A percentile compares a stretch with the other conserved stretches of the same genome.
These are phyloP conservation scores for Amoeboaphelidium protococcarum DNA, from an alignment of 371 early-diverging fungal genomes.

Conservation along the genomic window DNA sequence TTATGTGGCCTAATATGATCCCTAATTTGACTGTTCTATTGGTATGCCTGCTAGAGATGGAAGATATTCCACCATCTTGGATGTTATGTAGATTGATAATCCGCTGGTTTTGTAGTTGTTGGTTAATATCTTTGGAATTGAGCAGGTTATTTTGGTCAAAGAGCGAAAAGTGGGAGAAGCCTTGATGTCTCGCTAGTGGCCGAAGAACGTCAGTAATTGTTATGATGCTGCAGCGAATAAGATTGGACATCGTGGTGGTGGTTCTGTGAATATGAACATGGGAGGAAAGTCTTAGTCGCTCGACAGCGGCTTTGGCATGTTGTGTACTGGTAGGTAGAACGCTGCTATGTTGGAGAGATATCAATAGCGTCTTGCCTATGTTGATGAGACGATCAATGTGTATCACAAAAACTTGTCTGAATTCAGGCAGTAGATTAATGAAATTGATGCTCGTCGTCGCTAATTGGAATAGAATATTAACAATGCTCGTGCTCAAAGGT, in stretches of 20 bases:
- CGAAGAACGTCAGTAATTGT: conserved; percentile 37
- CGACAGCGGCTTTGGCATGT: no score
- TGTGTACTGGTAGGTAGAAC: no score
- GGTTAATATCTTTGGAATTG: conserved; percentile 40
- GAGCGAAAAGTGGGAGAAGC: conserved; percentile 39
- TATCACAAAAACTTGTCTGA: no score
- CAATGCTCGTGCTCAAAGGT: no score
- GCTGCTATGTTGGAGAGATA: no score
- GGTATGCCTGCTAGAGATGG: background rate
- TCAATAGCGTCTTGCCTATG: no score
- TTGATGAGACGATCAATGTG: no score
- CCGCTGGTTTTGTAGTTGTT: conserved; percentile 47
- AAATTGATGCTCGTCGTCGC: no score
- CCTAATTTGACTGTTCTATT: background rate
- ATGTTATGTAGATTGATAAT: conserved; percentile 19
- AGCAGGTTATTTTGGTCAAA: conserved; percentile 42
- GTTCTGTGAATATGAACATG: conserved; percentile 9
- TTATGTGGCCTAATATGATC: background rate
- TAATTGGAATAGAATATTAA: no score
- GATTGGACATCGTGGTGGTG: conserved; percentile 31
- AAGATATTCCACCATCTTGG: background rate
- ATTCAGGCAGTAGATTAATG: no score
- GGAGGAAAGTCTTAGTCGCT: no score
- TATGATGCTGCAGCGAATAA: conserved; percentile 29
- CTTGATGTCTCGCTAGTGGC: conserved; percentile 29